These are phyloP conservation scores for Amphicarpaea edgeworthii DNA, from an alignment of 306 rosid genomes.

Conservation along the genomic window DNA sequence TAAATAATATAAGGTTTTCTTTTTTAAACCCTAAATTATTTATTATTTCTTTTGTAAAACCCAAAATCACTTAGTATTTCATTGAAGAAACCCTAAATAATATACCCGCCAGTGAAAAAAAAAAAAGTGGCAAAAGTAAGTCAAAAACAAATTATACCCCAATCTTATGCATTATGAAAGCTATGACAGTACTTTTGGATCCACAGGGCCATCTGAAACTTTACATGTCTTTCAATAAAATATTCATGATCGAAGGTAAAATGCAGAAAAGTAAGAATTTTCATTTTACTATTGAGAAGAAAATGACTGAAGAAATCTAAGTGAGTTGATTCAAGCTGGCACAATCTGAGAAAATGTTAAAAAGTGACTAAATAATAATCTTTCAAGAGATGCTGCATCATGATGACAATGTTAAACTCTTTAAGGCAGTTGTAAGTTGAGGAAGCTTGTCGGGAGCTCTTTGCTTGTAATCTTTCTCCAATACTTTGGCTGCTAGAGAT, in stretches of 20 bases:
- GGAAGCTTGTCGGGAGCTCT: constrained; percentile 91
- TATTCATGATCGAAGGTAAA: constrained; percentile 33
- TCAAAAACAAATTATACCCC: constrained; percentile 20
- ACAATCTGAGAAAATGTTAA: constrained; percentile 41
- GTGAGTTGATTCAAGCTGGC: constrained; percentile 39
- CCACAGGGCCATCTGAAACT: constrained; percentile 34
- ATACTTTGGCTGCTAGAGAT: constrained; percentile 74
- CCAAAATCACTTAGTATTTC: no score
- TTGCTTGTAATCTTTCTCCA: constrained; percentile 95
- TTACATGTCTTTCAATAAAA: constrained; percentile 41
- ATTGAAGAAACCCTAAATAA: no score
- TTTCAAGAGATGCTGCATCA: constrained; percentile 56
- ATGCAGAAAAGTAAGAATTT: constrained; percentile 22
- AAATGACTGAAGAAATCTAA: constrained; percentile 45
- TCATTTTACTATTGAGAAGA: constrained; percentile 36
- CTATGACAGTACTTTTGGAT: constrained; percentile 37
- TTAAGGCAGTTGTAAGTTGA: constrained; percentile 79
- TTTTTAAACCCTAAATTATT: no score
- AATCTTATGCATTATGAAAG: constrained; percentile 16
- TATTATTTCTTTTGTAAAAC: no score
- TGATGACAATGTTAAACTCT: constrained; percentile 74
- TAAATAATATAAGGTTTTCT: no score
- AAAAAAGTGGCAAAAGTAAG: neutral
- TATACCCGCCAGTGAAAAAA: neutral
- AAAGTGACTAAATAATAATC: constrained; percentile 33